phyloP scores from a whole-genome alignment of 129 eudicot genomes.

The Lactuca sativa region DNA sequence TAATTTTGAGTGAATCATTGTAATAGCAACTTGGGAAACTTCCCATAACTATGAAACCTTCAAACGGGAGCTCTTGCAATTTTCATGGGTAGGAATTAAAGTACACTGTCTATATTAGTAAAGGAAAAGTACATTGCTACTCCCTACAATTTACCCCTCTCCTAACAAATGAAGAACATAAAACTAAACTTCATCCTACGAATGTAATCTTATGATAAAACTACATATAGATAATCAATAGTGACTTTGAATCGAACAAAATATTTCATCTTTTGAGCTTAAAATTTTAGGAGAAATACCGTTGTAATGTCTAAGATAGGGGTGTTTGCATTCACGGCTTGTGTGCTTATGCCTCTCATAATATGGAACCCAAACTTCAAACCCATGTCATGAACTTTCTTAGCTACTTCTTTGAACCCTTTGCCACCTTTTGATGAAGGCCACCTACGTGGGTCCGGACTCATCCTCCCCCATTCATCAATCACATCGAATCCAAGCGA shows the following conservation, averaged over 20 bases:
- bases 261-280: neutral
- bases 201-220: neutral
- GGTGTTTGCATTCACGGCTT: constrained; percentile 90
- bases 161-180: neutral
- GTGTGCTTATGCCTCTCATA: constrained; percentile 97
- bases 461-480: constrained; percentile 97
- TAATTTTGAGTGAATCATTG: neutral
- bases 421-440: constrained; percentile 76
- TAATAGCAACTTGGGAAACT: neutral
- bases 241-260: neutral
- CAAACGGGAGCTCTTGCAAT: too few relatives aligned
- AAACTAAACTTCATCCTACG: neutral
- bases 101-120: too few relatives aligned
- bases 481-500: constrained; percentile 87
- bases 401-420: constrained; percentile 78
- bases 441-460: constrained; percentile 94
- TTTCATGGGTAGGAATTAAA: too few relatives aligned
- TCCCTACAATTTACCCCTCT: too few relatives aligned
- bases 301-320: constrained; percentile 76
- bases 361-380: constrained; percentile 96
- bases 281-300: constrained; percentile 43
- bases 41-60: too few relatives aligned
- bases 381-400: constrained; percentile 80
- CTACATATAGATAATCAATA: neutral
- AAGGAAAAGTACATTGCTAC: neutral